phyloP scores from a whole-genome alignment of 192 early-diverging fungal genomes.

The Geosiphon pyriformis region DNA sequence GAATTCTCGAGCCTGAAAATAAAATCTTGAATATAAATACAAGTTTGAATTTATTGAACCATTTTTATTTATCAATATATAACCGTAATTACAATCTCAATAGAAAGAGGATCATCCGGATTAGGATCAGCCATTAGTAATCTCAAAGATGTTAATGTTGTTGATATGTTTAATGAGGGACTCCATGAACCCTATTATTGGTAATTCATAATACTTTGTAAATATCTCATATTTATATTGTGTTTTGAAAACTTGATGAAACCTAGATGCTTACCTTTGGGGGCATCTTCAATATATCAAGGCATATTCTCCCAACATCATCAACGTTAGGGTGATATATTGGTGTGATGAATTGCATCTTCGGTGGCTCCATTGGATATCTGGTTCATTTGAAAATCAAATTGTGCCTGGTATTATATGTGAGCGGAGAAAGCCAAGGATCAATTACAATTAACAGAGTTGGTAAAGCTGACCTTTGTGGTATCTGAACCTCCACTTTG shows the following conservation, averaged over 20 bases:
- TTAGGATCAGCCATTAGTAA: constrained; percentile 62
- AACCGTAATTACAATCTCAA: constrained; percentile 51
- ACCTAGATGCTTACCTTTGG: no score
- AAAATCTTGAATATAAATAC: not conserved
- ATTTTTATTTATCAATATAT: not conserved
- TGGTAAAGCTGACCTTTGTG: constrained; percentile 33
- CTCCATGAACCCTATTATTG: constrained; percentile 51
- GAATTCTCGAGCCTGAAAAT: constrained; percentile 48
- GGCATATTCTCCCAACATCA: constrained; percentile 68
- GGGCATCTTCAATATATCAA: constrained; percentile 60
- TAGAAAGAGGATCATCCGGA: constrained; percentile 67
- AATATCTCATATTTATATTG: no score
- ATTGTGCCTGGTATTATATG: no score
- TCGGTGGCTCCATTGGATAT: constrained; percentile 72
- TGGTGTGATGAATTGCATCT: constrained; percentile 62
- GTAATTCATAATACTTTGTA: not conserved
- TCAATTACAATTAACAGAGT: not conserved
- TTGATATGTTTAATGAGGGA: constrained; percentile 60
- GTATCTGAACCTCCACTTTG: constrained; percentile 54
- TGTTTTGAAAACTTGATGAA: no score
- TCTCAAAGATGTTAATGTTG: constrained; percentile 52
- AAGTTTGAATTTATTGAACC: not conserved
- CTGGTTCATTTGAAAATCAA: constrained; percentile 14
- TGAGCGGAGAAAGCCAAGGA: not conserved
- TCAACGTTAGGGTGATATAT: constrained; percentile 83